Evolutionary conservation across 441 rosid genomes (phyloP).

Genomic region (Dalechampia spathulata): DNA sequence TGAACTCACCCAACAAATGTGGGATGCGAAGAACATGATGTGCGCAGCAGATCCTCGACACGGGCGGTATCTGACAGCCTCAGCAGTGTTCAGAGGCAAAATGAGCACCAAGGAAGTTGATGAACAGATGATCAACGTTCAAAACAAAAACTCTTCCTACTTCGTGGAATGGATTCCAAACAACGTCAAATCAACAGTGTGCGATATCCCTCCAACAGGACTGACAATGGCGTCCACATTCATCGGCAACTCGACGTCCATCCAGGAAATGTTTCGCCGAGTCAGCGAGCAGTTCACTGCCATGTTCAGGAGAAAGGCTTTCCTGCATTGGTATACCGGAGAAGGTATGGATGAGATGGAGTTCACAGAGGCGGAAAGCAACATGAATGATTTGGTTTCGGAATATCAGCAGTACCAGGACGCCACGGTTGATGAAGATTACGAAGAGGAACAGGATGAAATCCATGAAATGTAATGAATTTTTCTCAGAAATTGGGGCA

Average conservation of each 20-base stretch:
- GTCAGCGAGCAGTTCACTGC: constrained; percentile 62
- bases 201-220: constrained; percentile 48
- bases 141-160: constrained; percentile 57
- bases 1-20: constrained; percentile 66
- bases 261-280: constrained; percentile 53
- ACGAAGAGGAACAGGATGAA: constrained; percentile 43
- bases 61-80: constrained; percentile 51
- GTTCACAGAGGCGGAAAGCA: constrained; percentile 36
- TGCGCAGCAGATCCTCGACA: constrained; percentile 55
- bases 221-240: constrained; percentile 54
- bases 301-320: constrained; percentile 60
- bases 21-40: constrained; percentile 75
- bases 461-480: constrained; percentile 17
- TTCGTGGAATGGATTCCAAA: constrained; percentile 58
- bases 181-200: constrained; percentile 53
- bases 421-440: constrained; percentile 53
- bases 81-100: constrained; percentile 56
- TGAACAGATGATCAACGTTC: constrained; percentile 56
- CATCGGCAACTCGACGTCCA: constrained; percentile 46
- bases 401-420: constrained; percentile 66
- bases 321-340: constrained; percentile 57
- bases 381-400: constrained; percentile 53
- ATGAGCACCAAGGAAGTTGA: constrained; percentile 64
- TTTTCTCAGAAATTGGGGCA: too few relatives aligned
- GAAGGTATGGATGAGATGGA: constrained; percentile 69